Percentiles rank a stretch among this genome's conserved stretches.
phyloP scores from a whole-genome alignment of 2,329 filamentous ascomycete genomes.

The Alternaria ventricosa region DNA sequence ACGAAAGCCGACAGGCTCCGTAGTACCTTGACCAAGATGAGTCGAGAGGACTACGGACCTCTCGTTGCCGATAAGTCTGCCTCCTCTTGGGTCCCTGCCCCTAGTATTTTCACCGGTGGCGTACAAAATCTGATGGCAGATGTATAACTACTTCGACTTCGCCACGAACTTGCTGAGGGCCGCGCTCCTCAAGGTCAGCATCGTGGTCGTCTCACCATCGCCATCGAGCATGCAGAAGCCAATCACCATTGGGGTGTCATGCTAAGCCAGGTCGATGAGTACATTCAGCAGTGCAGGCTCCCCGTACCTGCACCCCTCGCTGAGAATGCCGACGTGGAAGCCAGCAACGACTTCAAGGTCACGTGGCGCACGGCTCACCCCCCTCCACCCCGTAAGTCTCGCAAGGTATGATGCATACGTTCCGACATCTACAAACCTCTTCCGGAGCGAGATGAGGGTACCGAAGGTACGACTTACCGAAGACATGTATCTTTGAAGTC shows the following conservation, averaged over 20 bases:
- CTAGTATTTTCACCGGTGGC: too few relatives aligned
- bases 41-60: too few relatives aligned
- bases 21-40: too few relatives aligned
- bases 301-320: neutral
- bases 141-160: neutral
- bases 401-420: neutral
- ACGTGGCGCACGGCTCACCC: neutral
- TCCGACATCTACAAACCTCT: neutral
- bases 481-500: neutral
- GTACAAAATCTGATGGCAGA: neutral
- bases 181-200: neutral
- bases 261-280: neutral
- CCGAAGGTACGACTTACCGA: neutral
- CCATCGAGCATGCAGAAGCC: neutral
- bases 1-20: too few relatives aligned
- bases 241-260: neutral
- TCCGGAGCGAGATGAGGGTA: neutral
- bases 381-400: neutral
- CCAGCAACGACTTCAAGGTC: neutral
- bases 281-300: neutral
- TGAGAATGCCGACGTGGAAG: neutral
- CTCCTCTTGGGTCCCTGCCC: neutral
- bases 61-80: neutral
- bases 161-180: neutral
- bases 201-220: neutral